phyloP scores from a whole-genome alignment of 1,139 yeast species.

The Geotrichum aggregatum region DNA sequence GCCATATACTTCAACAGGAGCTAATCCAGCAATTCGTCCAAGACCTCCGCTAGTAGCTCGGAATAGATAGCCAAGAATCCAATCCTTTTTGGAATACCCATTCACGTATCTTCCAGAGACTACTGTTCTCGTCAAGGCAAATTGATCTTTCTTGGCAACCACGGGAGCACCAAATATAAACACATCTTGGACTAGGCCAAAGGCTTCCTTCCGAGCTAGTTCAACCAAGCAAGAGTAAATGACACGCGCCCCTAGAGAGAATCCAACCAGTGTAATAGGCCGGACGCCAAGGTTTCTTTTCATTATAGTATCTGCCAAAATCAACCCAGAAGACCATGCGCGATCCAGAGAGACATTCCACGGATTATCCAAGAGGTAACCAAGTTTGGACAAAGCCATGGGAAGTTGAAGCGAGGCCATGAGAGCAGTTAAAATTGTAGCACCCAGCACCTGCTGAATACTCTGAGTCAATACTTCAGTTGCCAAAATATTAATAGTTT shows the following conservation, averaged over 20 bases:
- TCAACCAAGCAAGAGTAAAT: conserved; percentile 87
- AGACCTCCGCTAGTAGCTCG: conserved; percentile 95
- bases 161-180: conserved; percentile 85
- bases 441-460: conserved; percentile 90
- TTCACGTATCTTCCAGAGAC: conserved; percentile 89
- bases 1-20: conserved; percentile 59
- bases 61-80: conserved; percentile 93
- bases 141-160: conserved; percentile 71
- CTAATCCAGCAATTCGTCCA: conserved; percentile 82
- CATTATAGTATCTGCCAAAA: conserved; percentile 85
- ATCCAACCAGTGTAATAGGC: conserved; percentile 90
- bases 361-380: conserved; percentile 90
- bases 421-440: conserved; percentile 82
- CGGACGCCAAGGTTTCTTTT: conserved; percentile 86
- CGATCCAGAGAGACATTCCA: conserved; percentile 97
- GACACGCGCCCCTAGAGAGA: conserved; percentile 88
- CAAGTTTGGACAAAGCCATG: conserved; percentile 80
- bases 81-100: conserved; percentile 88
- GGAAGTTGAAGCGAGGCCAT: conserved; percentile 97
- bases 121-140: conserved; percentile 74
- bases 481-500: conserved; percentile 87
- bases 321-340: conserved; percentile 94
- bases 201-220: conserved; percentile 79
- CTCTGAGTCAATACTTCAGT: conserved; percentile 91
- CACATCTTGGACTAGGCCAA: conserved; percentile 86